Evolutionary conservation across 495 filamentous ascomycete species (phyloP).

Genomic region (Podospora pseudocomata): DNA sequence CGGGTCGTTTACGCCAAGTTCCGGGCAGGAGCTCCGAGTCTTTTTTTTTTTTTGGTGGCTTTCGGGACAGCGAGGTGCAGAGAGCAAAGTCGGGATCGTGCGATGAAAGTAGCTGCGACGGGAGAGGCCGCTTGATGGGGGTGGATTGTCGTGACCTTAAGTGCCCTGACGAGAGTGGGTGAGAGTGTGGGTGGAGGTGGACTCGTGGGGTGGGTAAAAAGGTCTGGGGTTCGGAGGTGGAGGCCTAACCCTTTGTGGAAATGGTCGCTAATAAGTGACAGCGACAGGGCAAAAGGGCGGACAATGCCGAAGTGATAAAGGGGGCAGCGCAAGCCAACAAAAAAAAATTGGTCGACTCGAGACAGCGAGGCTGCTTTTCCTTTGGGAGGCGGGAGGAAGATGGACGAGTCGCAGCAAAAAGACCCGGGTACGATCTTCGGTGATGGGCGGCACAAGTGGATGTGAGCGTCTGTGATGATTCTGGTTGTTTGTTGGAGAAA

Average conservation of each 20-base stretch:
- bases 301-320: slow-evolving; percentile 18
- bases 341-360: neutral
- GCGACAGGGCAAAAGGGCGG: slow-evolving; percentile 5
- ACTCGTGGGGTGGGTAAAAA: neutral
- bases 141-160: neutral
- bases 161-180: slow-evolving; percentile 10
- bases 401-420: too few species aligned
- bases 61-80: neutral
- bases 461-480: slow-evolving; percentile 11
- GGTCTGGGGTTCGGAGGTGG: slow-evolving; percentile 15
- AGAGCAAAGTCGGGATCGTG: neutral
- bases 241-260: slow-evolving; percentile 18
- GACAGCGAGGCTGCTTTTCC: too few species aligned
- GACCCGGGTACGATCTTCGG: neutral
- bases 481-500: slow-evolving; percentile 13
- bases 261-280: slow-evolving; percentile 10
- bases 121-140: neutral
- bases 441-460: slow-evolving; percentile 1
- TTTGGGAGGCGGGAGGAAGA: too few species aligned
- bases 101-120: neutral
- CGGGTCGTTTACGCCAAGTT: neutral
- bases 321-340: neutral
- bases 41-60: neutral
- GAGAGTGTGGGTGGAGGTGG: neutral
- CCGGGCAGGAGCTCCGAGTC: neutral